These are phyloP conservation scores for Nemania diffusa DNA, from an alignment of 2,329 filamentous ascomycete genomes.

Conservation along the genomic window DNA sequence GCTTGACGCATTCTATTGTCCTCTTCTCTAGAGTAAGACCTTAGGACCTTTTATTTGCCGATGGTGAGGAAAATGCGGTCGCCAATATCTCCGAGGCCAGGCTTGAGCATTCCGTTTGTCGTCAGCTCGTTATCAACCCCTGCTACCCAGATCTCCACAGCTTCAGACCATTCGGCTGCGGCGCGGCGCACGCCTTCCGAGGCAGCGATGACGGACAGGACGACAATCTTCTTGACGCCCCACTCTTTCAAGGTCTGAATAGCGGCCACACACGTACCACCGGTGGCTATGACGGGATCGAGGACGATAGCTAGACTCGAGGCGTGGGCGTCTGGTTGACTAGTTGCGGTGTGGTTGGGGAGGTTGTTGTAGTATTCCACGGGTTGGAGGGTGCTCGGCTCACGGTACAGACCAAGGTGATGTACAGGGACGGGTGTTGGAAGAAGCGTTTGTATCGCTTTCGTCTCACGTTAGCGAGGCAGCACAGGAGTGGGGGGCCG, in stretches of 20 bases:
- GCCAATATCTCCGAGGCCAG: conserved; percentile 89
- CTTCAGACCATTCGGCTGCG: conserved; percentile 80
- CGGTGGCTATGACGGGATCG: conserved; percentile 94
- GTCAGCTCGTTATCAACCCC: conserved; percentile 80
- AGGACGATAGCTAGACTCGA: conserved; percentile 80
- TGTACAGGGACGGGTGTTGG: conserved; percentile 84
- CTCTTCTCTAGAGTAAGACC: not conserved
- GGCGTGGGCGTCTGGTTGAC: conserved; percentile 40
- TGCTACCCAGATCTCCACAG: conserved; percentile 83
- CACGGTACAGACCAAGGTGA: conserved; percentile 94
- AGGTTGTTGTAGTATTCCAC: conserved; percentile 99
- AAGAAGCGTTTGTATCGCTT: conserved; percentile 83
- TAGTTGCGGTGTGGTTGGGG: conserved; percentile 71
- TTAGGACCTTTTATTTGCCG: conserved; percentile 71
- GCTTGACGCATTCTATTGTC: not conserved
- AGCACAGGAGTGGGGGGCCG: conserved; percentile 2
- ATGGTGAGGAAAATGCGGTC: conserved; percentile 90
- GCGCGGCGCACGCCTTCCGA: conserved; percentile 75
- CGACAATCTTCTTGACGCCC: conserved; percentile 84
- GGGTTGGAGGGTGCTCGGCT: conserved; percentile 84
- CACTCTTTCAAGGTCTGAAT: conserved; percentile 91
- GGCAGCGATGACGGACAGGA: conserved; percentile 80
- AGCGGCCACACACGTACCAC: conserved; percentile 87
- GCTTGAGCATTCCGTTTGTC: conserved; percentile 87
- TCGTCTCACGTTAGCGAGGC: conserved; percentile 25